Evolutionary conservation across 495 filamentous ascomycete genomes (phyloP), one percentile per base, ranked within the genome.

Genomic region (Aspergillus nidulans): DNA sequence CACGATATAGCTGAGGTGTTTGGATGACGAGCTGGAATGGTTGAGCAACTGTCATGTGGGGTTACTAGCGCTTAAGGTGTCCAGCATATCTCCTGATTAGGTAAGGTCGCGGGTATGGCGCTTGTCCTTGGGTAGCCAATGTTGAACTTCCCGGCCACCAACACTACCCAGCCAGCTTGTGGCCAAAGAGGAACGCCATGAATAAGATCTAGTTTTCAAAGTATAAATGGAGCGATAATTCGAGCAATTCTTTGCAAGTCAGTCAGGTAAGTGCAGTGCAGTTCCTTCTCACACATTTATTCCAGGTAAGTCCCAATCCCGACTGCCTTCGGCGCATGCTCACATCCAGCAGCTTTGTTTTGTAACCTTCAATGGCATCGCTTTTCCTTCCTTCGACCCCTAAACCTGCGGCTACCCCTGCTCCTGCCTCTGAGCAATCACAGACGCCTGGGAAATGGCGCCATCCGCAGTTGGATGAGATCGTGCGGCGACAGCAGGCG

Each of bases 391-490:
- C 62, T 84, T 78, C 69, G 71, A 81, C 67, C 76, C 82, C 74
- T 86, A 90, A 63, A 85, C 69, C 72, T 74, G 68, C 57, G 68
- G 63, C 72, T 78, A 66, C 60, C 76, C 41, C 65, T 63, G 66
- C 65, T 72, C 78, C 72, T 52, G 65, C 60, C 7, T 56, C 69
- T 6, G 76, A 75, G 71, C 77, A 65, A 56, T 75, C 78, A n/a
- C 77, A 75, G 13, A 77, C 79, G 7, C 83, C 90, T 13, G 92
- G 92, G 46, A 89, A 86, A 70, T 97, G 92, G 92, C 81, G 82
- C 56, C 92, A 97, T 69, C 92, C 92, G 4, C 81, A 83, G 25
- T 72, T 95, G 45, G 75, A 86, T 57, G 90, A 95, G 66, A 88
- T 97, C 58, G 78, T 84, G 13, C 78, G 78, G 48, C 84, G 92